Percentiles rank a stretch among this genome's conserved stretches.
These are phyloP conservation scores for Fusarium papillatum DNA, from an alignment of 2,329 filamentous ascomycete genomes.

Conservation along the genomic window DNA sequence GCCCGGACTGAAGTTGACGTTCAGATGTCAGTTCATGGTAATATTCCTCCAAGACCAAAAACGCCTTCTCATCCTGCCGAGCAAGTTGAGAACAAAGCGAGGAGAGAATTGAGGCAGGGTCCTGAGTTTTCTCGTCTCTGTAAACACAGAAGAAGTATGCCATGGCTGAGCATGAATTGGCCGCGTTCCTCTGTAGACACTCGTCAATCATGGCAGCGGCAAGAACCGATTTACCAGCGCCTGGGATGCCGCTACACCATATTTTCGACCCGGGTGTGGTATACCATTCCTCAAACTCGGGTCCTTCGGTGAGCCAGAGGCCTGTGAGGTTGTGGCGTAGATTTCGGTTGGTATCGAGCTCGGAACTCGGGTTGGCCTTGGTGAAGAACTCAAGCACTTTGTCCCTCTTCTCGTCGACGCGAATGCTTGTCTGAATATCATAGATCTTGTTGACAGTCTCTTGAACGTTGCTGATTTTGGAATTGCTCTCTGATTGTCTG, in stretches of 20 bases:
- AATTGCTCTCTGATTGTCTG: neutral
- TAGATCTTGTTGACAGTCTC: neutral
- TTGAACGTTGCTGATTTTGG: neutral
- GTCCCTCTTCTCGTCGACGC: neutral
- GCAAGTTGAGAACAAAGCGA: conserved; percentile 11
- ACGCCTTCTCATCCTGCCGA: neutral
- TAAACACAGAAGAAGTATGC: conserved; percentile 18
- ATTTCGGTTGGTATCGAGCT: neutral
- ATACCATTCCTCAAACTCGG: conserved; percentile 5
- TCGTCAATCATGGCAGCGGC: conserved; percentile 5
- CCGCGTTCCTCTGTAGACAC: neutral
- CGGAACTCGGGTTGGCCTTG: neutral
- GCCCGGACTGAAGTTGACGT: neutral
- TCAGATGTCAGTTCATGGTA: neutral
- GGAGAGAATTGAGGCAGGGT: neutral
- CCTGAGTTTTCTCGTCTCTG: neutral
- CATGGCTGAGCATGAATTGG: neutral
- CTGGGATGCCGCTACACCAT: conserved; percentile 21
- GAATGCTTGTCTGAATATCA: conserved; percentile 1
- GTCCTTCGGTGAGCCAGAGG: neutral
- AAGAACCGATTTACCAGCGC: conserved; percentile 18
- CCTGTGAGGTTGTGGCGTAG: conserved; percentile 6
- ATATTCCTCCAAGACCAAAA: neutral
- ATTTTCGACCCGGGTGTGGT: neutral
- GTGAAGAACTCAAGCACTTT: neutral